Conservation (phyloP, 805 yeast species). For the Cyberlindnera xishuangbannaensis region DNA sequence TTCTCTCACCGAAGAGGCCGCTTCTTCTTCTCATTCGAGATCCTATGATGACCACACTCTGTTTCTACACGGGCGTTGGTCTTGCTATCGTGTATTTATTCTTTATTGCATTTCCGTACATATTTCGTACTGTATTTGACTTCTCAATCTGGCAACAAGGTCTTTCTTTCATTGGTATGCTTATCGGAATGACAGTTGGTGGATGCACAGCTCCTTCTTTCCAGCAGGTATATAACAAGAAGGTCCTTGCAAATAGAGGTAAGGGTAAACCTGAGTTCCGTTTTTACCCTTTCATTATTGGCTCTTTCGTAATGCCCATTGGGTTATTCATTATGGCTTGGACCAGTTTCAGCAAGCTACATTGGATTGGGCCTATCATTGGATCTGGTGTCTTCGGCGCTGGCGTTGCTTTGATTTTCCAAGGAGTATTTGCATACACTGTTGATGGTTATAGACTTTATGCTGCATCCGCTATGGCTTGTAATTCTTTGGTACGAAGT, state of each 20-base stretch:
- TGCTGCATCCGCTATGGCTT: conserved; percentile 48
- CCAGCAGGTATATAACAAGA: conserved; percentile 40
- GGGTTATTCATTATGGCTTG: conserved; percentile 75
- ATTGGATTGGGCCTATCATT: conserved; percentile 68
- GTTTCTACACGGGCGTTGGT: conserved; percentile 51
- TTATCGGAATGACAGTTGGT: conserved; percentile 44
- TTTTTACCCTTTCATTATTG: conserved; percentile 55
- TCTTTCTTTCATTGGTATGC: conserved; percentile 55
- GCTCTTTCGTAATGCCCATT: conserved; percentile 58
- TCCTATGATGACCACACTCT: conserved; percentile 49
- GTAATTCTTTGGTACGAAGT: conserved; percentile 47
- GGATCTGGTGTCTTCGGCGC: conserved; percentile 74
- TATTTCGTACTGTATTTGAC: conserved; percentile 46
- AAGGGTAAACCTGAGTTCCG: conserved; percentile 53
- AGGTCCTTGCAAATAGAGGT: conserved; percentile 36
- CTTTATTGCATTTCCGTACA: conserved; percentile 60
- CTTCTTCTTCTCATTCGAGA: conserved; percentile 41
- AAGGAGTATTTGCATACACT: conserved; percentile 61
- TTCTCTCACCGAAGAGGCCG: conserved; percentile 47
- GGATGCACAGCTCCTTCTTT: conserved; percentile 37
- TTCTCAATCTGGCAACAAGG: conserved; percentile 54
- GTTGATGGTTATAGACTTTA: conserved; percentile 53
- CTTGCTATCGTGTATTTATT: conserved; percentile 60
- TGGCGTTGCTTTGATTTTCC: conserved; percentile 61
- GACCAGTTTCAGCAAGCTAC: conserved; percentile 54